Evolutionary conservation across 23 red algal genomes (phyloP).

Genomic region (Gracilaria vermiculophylla): DNA sequence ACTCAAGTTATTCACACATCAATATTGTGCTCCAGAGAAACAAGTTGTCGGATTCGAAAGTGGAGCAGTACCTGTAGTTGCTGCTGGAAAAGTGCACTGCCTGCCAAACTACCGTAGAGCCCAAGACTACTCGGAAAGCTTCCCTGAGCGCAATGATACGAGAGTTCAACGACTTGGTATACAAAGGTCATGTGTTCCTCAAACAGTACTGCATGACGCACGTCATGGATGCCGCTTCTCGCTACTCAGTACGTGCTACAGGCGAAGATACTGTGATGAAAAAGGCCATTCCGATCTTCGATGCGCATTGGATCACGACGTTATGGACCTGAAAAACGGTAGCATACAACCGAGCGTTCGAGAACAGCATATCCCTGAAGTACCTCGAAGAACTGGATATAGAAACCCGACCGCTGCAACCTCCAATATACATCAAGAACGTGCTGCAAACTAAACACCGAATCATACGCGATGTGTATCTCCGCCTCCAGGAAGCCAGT

Average conservation of each 20-base stretch:
- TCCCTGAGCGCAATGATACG: neutral
- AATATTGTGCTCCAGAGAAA: constrained; percentile 12
- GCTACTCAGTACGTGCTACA: neutral
- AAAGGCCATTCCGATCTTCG: neutral
- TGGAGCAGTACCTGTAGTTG: neutral
- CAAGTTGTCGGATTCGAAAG: neutral
- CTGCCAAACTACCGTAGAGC: neutral
- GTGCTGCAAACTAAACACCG: constrained; percentile 22
- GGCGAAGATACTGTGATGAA: neutral
- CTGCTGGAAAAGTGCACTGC: neutral
- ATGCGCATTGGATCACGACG: constrained; percentile 11
- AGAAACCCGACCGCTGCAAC: neutral
- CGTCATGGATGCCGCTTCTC: neutral
- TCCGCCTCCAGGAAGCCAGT: neutral
- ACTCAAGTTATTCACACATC: constrained; percentile 4
- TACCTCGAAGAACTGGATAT: neutral
- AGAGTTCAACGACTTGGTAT: constrained; percentile 18
- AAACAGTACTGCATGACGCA: constrained; percentile 7
- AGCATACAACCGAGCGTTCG: neutral
- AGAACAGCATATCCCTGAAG: constrained; percentile 8
- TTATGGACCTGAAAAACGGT: neutral
- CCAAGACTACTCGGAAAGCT: neutral
- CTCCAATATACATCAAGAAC: neutral
- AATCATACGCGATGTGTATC: neutral
- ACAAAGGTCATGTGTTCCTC: constrained; percentile 10